Base-by-base conservation (phyloP, 306 rosid species). In the Parietaria judaica region DNA sequence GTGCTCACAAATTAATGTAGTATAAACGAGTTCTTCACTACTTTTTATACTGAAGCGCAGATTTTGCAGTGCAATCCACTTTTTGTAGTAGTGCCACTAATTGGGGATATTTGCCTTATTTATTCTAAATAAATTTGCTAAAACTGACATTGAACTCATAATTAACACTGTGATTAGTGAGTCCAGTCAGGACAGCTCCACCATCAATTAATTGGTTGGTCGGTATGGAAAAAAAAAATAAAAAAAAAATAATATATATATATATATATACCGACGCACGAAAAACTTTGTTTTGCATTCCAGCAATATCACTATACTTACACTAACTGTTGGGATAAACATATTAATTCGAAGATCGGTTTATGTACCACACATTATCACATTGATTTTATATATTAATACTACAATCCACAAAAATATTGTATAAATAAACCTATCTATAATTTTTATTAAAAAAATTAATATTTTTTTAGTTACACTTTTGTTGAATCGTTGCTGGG, bases 181-280 rank as follows among this genome's bases (percentile, higher is more conserved):
- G 8, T 38, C 47, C 61, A 57, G 47, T 57, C 3, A 41, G 64
- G 64, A 43, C 51, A 8, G 6, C 4, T 44, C 64, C 64, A 60
- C 50, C 64, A 60, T 41, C 64, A 60, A 23, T 11, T 14, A 34
- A 56, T 31, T 34, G 44, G 15, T 56, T 56, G 14, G 60, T 56
- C 6, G 41, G 60, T 56, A n/a, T 31, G 14, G 23, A 23, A 56
- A 56, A 56, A 39, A 34, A 56, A 41, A 3, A 14, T 7, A 51
- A 0, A 51, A 51, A 0, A 51, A 4, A 51, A 4, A 51, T 51
- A 51, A 51, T 51, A 2, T 6, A 51, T 51, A 51, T 51, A 51
- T 51, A 51, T 7, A 23, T 23, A 52, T 9, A 14, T 31, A n/a
- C 56, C 31, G 31, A 23, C 31, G 2, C 31, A 23, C 31, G 31